Evolutionary conservation across 2,329 filamentous ascomycete genomes (phyloP).

Genomic region (Bipolaris bicolor): DNA sequence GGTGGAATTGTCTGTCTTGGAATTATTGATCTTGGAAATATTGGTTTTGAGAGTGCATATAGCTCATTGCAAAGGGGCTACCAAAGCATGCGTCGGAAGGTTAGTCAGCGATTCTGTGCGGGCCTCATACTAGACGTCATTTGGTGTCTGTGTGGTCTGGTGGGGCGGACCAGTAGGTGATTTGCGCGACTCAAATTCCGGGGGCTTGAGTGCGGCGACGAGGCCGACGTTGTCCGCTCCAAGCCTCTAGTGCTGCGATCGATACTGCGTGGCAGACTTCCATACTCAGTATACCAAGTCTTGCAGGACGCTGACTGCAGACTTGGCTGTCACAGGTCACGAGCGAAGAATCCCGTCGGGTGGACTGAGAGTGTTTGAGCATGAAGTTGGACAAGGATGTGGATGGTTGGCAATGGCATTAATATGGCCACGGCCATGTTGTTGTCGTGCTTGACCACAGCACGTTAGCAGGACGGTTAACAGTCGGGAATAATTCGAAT

Average conservation of each 20-base stretch:
- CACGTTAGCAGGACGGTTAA: neutral
- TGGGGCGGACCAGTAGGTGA: neutral
- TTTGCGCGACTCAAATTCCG: constrained; percentile 9
- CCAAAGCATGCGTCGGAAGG: neutral
- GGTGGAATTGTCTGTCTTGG: neutral
- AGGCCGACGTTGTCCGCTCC: constrained; percentile 25
- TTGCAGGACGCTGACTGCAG: neutral
- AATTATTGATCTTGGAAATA: neutral
- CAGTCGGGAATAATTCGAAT: neutral
- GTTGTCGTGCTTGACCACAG: neutral
- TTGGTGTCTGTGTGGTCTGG: neutral
- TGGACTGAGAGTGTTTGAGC: neutral
- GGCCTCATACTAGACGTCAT: too few species aligned
- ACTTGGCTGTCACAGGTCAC: neutral
- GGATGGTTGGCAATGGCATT: neutral
- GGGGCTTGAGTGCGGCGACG: constrained; percentile 1
- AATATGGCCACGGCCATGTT: neutral
- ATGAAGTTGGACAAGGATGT: neutral
- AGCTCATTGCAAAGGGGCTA: neutral
- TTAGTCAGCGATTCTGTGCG: neutral
- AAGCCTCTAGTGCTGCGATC: constrained; percentile 40
- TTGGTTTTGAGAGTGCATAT: neutral
- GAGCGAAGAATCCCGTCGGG: neutral
- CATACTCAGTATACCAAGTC: constrained; percentile 28
- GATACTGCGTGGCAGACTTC: constrained; percentile 20